Conservation (phyloP, 306 rosid species). For the Pyrus communis region DNA sequence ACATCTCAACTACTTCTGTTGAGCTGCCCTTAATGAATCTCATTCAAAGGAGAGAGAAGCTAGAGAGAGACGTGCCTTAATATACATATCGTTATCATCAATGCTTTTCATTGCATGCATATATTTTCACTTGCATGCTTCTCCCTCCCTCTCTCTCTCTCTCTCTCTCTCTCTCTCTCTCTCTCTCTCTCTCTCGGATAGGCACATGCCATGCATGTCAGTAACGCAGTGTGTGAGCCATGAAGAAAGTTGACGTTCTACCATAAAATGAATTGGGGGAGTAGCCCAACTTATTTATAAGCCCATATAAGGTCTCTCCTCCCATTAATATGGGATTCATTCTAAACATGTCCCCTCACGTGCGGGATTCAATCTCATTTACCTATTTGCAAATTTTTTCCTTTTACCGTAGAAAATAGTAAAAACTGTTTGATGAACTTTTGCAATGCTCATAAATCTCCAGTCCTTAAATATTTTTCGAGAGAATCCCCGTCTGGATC, state of each 20-base stretch:
- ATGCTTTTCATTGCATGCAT: conserved; percentile 15
- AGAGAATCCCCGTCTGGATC: conserved; percentile 48
- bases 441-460: conserved; percentile 59
- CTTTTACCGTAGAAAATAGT: neutral
- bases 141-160: neutral
- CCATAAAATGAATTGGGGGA: no score
- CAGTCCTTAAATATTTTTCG: conserved; percentile 31
- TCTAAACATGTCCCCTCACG: conserved; percentile 14
- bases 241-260: no score
- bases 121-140: neutral
- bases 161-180: no score
- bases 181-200: neutral
- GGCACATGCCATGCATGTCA: no score
- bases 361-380: conserved; percentile 20
- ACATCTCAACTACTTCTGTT: conserved; percentile 39
- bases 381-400: neutral
- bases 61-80: conserved; percentile 22
- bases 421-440: conserved; percentile 10
- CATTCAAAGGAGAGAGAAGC: neutral
- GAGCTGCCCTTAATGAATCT: conserved; percentile 24
- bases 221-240: no score
- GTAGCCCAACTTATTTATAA: no score
- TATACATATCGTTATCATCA: conserved; percentile 27
- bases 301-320: accelerated
- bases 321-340: no score